A percentile compares a stretch with the other conserved stretches of the same genome.
Conservation (phyloP, 306 rosid genomes). For the Medicago lupulina region DNA sequence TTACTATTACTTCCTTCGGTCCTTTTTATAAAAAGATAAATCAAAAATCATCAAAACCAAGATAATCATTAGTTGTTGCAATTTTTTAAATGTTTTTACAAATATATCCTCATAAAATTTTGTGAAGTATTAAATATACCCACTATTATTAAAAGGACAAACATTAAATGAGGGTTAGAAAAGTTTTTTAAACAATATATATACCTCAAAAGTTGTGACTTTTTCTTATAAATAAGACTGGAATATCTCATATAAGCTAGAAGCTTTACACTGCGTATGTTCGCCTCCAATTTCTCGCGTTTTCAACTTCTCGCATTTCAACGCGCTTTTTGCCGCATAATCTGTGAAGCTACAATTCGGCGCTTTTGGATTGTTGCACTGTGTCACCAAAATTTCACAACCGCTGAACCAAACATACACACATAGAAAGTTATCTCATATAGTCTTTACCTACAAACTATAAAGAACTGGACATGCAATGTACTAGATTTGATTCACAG, state of each 20-base stretch:
- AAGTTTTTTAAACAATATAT: too few relatives aligned
- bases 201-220: too few relatives aligned
- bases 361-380: neutral
- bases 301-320: neutral
- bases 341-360: neutral
- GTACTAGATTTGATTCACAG: slow-evolving; percentile 17
- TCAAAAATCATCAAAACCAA: too few relatives aligned
- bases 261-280: neutral
- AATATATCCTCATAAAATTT: too few relatives aligned
- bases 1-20: neutral
- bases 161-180: too few relatives aligned
- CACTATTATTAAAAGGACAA: too few relatives aligned
- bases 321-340: neutral
- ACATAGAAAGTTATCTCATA: neutral
- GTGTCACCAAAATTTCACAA: neutral
- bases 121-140: too few relatives aligned
- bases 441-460: slow-evolving; percentile 19
- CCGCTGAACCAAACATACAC: neutral
- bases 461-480: neutral
- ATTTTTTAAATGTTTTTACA: too few relatives aligned
- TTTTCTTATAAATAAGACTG: too few relatives aligned
- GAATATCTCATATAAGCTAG: slow-evolving; percentile 16
- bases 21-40: too few relatives aligned
- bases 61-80: too few relatives aligned
- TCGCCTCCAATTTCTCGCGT: neutral